Evolutionary conservation across 305 asterid species (phyloP), one percentile per base, ranked within the genome.

Genomic region (Ajuga reptans): DNA sequence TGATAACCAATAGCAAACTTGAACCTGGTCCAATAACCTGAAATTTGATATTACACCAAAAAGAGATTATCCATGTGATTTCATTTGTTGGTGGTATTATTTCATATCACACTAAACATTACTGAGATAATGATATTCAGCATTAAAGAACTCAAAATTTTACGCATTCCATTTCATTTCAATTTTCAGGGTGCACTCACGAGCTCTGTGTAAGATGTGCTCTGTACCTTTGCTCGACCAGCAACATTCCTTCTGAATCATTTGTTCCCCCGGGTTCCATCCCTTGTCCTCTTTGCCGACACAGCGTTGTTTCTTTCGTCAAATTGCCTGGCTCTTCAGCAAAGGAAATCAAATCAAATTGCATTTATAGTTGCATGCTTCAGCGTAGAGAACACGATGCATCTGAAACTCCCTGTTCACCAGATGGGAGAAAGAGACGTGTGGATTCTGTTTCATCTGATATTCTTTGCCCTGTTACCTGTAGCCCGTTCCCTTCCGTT

Each of bases 241-340:
- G 87, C 69, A 87, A 73, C 84, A 69, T 77, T 18, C 78, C 77
- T 12, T 68, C 84, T 3, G 87, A 74, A 50, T 71, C 85, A 36
- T 59, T 68, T 15, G 52, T 52, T 4, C 87, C 86, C 6, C 80
- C 87, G 1, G 96, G 96, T 63, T 89, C 95, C 77, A 78, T 89
- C 43, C 96, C 95, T 11, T 89, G 96, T 41, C 96, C 96, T 46
- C 89, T 89, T 39, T 89, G 96, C 72, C 78, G 95, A 67, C 85
- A 85, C 4, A 86, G 65, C 65, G 43, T 72, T 63, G 39, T 41
- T 9, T 7, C 24, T 17, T 63, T 63, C 37, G 12, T 53, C 27
- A 89, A 83, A 76, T 56, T 85, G 72, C 92, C 88, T 3, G 82
- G 89, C 54, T 77, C 84, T 65, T 78, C 88, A 7, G 37, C 82